Base-by-base conservation (phyloP, 2,329 filamentous ascomycete species). In the Arthrobotrys entomopaga region DNA sequence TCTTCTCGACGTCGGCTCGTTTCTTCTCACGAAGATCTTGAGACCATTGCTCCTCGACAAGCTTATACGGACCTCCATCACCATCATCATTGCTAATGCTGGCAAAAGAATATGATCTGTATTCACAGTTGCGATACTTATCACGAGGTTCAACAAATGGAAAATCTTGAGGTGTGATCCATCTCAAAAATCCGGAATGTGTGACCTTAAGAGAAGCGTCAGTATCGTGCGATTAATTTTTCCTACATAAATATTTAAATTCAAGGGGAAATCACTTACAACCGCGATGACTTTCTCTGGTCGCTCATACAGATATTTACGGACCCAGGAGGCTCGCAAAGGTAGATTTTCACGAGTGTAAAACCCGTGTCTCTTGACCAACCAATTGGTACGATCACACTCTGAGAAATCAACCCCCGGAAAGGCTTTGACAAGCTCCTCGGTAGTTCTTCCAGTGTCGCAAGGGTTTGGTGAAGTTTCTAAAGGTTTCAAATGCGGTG, bases 11-110 rank as follows among this genome's bases (percentile, higher is more conserved):
- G n/a, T 43, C 54, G 11, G 4, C 8, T 11, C 70, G 56, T 43
- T 74, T 74, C 16, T 43, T 15, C 6, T 38, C 26, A 4, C 70
- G 63, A 22, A 74, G 40, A 13, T 64, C 57, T 11, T 53, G 38
- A 16, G 70, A 74, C 70, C 70, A 74, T 11, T 67, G n/a, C n/a
- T 74, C 70, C 46, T 74, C 70, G 6, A 74, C 63, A 15, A 74
- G 40, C 16, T 74, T 74, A 26, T 67, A 74, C 1, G 70, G 70
- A 15, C 63, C 48, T 7, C 70, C 70, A 43, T 46, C 34, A 15
- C 70, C 70, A 26, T 74, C 70, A 24, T 74, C 70, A 10, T 50
- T 52, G 16, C 20, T 22, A 24, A 57, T 52, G 8, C 6, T 10
- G 43, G 70, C 70, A 49, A 74, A 74, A 1, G 48, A 22, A 16